Conservation (phyloP, 2,329 filamentous ascomycete species). For the Diaporthe nobilis region DNA sequence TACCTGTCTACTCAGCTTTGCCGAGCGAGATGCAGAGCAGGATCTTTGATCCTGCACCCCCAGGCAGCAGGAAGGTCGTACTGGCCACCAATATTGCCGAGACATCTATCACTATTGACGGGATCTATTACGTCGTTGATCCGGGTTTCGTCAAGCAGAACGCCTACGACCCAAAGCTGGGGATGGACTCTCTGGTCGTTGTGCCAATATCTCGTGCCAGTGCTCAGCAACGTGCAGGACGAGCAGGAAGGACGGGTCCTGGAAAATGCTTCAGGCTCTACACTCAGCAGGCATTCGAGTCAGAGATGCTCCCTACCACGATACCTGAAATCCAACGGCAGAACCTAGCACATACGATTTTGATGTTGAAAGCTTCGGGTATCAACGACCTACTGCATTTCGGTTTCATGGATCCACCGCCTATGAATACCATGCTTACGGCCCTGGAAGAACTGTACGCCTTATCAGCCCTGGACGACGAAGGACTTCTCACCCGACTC, state of each 20-base stretch:
- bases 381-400: conserved; percentile 98
- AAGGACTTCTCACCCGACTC: conserved; percentile 91
- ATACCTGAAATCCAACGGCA: conserved; percentile 97
- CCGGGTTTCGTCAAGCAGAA: conserved; percentile 99
- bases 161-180: conserved; percentile 95
- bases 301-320: conserved; percentile 95
- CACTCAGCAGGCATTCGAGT: conserved; percentile 94
- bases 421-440: conserved; percentile 97
- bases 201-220: conserved; percentile 98
- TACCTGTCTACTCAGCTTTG: conserved; percentile 96
- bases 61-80: conserved; percentile 90
- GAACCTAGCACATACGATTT: conserved; percentile 91
- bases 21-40: conserved; percentile 93
- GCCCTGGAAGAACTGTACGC: conserved; percentile 96
- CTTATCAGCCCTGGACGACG: conserved; percentile 91
- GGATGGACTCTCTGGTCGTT: conserved; percentile 96
- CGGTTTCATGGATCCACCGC: conserved; percentile 98
- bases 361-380: conserved; percentile 99
- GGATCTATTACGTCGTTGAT: conserved; percentile 97
- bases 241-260: conserved; percentile 93
- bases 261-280: conserved; percentile 97
- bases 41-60: conserved; percentile 94
- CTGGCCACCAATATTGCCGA: conserved; percentile 99
- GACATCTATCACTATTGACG: conserved; percentile 97
- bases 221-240: conserved; percentile 92